phyloP scores from a whole-genome alignment of 2,329 filamentous ascomycete genomes.

The Falciphora oryzae region DNA sequence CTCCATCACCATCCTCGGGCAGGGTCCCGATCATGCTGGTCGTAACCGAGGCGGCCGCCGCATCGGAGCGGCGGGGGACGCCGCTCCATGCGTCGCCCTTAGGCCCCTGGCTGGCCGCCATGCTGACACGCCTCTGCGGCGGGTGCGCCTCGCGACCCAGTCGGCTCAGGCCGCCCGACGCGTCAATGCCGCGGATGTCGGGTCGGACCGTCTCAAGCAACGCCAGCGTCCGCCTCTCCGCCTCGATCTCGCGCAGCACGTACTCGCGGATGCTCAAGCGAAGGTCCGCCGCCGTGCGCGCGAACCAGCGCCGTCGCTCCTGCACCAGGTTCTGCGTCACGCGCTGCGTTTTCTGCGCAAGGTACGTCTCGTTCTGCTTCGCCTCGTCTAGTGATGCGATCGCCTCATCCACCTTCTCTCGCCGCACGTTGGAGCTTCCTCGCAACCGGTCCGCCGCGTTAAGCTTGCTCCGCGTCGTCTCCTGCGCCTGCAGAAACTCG shows the following conservation, averaged over 20 bases:
- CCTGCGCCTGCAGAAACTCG: slow-evolving; percentile 87
- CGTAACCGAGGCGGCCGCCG: slow-evolving; percentile 68
- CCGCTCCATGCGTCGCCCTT: slow-evolving; percentile 99
- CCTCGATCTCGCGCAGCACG: slow-evolving; percentile 89
- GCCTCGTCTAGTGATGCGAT: slow-evolving; percentile 87
- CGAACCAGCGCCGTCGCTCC: slow-evolving; percentile 88
- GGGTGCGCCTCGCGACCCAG: slow-evolving; percentile 87
- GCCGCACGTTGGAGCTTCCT: slow-evolving; percentile 75
- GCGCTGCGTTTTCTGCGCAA: slow-evolving; percentile 78
- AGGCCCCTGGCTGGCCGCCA: slow-evolving; percentile 86
- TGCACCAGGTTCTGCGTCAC: slow-evolving; percentile 85
- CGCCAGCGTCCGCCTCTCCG: slow-evolving; percentile 84
- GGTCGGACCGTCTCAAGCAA: slow-evolving; percentile 90
- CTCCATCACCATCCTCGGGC: slow-evolving; percentile 47
- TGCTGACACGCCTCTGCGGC: slow-evolving; percentile 60
- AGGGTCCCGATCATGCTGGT: slow-evolving; percentile 37
- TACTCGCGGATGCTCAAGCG: slow-evolving; percentile 83
- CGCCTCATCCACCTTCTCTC: slow-evolving; percentile 98
- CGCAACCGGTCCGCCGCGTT: slow-evolving; percentile 85
- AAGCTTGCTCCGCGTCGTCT: slow-evolving; percentile 74
- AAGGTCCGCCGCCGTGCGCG: slow-evolving; percentile 78
- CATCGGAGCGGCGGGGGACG: slow-evolving; percentile 68
- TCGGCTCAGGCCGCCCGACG: slow-evolving; percentile 81
- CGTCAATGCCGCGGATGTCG: slow-evolving; percentile 88
- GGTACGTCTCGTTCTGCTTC: slow-evolving; percentile 69